Evolutionary conservation across 1,139 yeast genomes (phyloP), one percentile per base, ranked within the genome.

Genomic region (Diutina mesorugosa): DNA sequence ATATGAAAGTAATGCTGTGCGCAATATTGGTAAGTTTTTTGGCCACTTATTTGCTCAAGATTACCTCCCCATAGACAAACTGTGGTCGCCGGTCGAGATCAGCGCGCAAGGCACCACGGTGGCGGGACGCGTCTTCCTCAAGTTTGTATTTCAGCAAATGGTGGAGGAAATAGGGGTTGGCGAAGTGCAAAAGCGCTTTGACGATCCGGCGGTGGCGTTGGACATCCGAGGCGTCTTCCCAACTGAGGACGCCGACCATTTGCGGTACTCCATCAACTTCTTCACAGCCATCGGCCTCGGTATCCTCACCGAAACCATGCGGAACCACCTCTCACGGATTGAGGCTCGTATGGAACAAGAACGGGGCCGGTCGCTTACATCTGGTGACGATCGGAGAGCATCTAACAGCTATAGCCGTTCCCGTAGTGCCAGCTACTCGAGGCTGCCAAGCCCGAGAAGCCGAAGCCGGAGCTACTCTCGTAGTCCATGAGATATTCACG

Each of bases 271-370:
- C 1, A 90, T 91, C 66, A 93, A 93, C 65, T 93, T 79, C 67
- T 93, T 91, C 69, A 91, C 98, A 0, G 97, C 97, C 1, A 90
- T 93, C 62, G 96, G 96, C 0, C 68, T 91, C 57, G 98, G 98
- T 55, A 77, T 79, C 1, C 67, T 93, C 58, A 91, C 98, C 0
- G 96, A 90, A 55, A 79, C 73, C 10, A 87, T 90, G 95, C 79
- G 99, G 69, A 77, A 73, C 10, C 76, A 73, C 14, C 71, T 88
- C 59, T 64, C 67, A 4, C 29, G 18, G 7, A 12, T 32, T 6
- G 51, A 48, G 21, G 38, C 35, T 35, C 10, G 41, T 5, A 35
- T 35, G 41, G 41, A 35, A 35, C 26, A 18, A 45, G 47, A 29
- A n/a, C 51, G 51, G 10, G 38, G 38, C 38, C 38, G 35, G 35